Percentiles rank a stretch among this genome's conserved stretches.
Conservation (phyloP, 2,329 filamentous ascomycete genomes). For the Fusarium sp. region DNA sequence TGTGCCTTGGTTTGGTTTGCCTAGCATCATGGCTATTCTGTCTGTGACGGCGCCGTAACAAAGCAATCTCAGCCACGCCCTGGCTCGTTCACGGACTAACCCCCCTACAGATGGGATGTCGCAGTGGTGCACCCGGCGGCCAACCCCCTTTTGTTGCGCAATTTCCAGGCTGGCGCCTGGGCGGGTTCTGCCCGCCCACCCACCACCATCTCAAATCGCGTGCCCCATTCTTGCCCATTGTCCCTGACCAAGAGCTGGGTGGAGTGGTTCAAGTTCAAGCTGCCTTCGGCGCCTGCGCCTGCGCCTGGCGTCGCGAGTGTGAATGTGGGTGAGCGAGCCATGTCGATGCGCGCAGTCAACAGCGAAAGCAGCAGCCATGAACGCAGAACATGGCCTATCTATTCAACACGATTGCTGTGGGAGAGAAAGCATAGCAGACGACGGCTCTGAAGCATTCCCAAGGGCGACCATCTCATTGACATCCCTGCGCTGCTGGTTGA, state of each 20-base stretch:
- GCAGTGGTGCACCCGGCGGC: conserved; percentile 17
- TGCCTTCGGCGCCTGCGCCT: conserved; percentile 33
- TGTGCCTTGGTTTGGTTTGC: conserved; percentile 32
- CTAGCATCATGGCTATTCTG: conserved; percentile 36
- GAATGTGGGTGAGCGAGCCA: conserved; percentile 2
- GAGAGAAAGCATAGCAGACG: conserved; percentile 12
- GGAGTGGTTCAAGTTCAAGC: conserved; percentile 15
- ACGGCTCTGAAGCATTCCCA: conserved; percentile 31
- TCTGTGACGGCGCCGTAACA: conserved; percentile 38
- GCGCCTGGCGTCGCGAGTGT: conserved; percentile 20
- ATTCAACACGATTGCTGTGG: conserved; percentile 26
- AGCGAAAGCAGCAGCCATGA: conserved; percentile 21
- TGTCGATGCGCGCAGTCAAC: conserved; percentile 29
- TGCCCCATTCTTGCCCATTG: conserved; percentile 29
- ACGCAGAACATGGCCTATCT: conserved; percentile 17
- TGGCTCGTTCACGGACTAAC: conserved; percentile 34
- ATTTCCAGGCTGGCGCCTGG: conserved; percentile 43
- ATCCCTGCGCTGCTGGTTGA: conserved; percentile 28
- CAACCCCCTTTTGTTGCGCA: conserved; percentile 40
- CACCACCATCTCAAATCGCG: conserved; percentile 32
- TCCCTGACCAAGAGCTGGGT: conserved; percentile 17
- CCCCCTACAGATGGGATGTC: conserved; percentile 29
- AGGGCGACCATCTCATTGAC: conserved; percentile 20
- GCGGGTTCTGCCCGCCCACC: conserved; percentile 23
- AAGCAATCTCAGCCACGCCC: conserved; percentile 47